Percentiles rank a stretch among this genome's conserved stretches.
phyloP scores from a whole-genome alignment of 2,329 filamentous ascomycete species.

The Hypoxylon sp. region DNA sequence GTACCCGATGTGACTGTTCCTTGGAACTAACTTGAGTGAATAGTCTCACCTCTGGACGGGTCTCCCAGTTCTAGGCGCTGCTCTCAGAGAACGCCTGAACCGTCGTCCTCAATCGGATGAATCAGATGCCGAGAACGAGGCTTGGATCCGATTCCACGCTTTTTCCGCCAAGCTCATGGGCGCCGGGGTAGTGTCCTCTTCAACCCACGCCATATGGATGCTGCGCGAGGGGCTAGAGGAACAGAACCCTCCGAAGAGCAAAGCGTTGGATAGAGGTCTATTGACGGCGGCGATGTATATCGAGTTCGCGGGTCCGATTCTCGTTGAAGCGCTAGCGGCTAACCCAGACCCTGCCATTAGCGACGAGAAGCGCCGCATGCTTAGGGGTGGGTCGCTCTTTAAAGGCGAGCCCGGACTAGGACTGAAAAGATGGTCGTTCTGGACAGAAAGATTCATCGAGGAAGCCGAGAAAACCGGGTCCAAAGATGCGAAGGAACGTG shows the following conservation, averaged over 20 bases:
- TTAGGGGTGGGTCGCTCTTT: constrained; percentile 45
- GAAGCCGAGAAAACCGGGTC: constrained; percentile 38
- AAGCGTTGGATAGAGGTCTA: constrained; percentile 39
- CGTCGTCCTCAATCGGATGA: constrained; percentile 25
- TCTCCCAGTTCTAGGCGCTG: constrained; percentile 46
- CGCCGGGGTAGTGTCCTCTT: constrained; percentile 38
- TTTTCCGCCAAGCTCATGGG: constrained; percentile 47
- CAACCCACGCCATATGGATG: constrained; percentile 48
- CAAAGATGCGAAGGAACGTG: constrained; percentile 39
- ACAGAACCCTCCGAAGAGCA: neutral
- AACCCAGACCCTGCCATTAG: constrained; percentile 40
- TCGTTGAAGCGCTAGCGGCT: constrained; percentile 39
- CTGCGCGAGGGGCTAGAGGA: constrained; percentile 48
- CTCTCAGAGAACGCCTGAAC: constrained; percentile 44
- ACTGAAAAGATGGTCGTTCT: constrained; percentile 48
- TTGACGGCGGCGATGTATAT: constrained; percentile 47
- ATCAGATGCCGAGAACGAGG: constrained; percentile 21
- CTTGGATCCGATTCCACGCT: constrained; percentile 48
- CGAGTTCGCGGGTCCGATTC: constrained; percentile 47
- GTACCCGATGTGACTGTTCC: neutral
- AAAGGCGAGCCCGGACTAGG: constrained; percentile 41
- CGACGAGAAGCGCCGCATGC: constrained; percentile 37
- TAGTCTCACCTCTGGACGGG: constrained; percentile 46
- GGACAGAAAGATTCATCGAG: constrained; percentile 45
- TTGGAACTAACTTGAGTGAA: constrained; percentile 11